Evolutionary conservation across 2,329 filamentous ascomycete genomes (phyloP).

Genomic region (Trichoderma afroharzianum): DNA sequence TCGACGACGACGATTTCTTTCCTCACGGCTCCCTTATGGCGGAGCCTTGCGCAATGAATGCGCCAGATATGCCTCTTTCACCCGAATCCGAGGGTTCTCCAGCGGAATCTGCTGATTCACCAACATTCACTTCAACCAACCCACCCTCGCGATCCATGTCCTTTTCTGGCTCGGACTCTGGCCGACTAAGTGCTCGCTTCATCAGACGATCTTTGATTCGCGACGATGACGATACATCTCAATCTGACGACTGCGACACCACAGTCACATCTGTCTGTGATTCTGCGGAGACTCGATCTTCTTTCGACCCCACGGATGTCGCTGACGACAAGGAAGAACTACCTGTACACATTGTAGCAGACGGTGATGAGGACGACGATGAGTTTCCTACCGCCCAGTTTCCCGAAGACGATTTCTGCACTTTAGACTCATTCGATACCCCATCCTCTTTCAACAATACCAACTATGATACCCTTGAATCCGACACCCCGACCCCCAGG

Average conservation of each 20-base stretch:
- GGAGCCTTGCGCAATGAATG: conserved; percentile 37
- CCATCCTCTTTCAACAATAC: conserved; percentile 22
- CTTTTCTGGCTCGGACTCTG: conserved; percentile 50
- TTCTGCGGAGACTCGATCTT: conserved; percentile 38
- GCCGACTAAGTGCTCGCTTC: conserved; percentile 34
- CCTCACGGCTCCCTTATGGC: conserved; percentile 38
- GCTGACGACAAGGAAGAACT: conserved; percentile 29
- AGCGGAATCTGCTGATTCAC: conserved; percentile 41
- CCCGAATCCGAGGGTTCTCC: conserved; percentile 49
- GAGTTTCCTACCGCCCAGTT: conserved; percentile 39
- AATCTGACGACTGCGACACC: conserved; percentile 44
- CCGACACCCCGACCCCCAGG: conserved; percentile 44
- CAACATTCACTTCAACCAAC: conserved; percentile 31
- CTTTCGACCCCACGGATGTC: conserved; percentile 32
- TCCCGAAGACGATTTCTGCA: conserved; percentile 35
- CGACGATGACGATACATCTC: conserved; percentile 43
- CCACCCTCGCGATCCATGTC: conserved; percentile 49
- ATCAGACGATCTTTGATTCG: conserved; percentile 29
- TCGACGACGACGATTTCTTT: conserved; percentile 40
- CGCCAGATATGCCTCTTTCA: conserved; percentile 28
- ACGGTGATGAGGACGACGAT: conserved; percentile 31
- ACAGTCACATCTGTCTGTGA: conserved; percentile 45
- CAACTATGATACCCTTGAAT: conserved; percentile 37
- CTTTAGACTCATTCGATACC: conserved; percentile 31
- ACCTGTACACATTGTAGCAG: conserved; percentile 31